Evolutionary conservation across 768 basidiomycete genomes (phyloP).

Genomic region (Amanita inopinata): DNA sequence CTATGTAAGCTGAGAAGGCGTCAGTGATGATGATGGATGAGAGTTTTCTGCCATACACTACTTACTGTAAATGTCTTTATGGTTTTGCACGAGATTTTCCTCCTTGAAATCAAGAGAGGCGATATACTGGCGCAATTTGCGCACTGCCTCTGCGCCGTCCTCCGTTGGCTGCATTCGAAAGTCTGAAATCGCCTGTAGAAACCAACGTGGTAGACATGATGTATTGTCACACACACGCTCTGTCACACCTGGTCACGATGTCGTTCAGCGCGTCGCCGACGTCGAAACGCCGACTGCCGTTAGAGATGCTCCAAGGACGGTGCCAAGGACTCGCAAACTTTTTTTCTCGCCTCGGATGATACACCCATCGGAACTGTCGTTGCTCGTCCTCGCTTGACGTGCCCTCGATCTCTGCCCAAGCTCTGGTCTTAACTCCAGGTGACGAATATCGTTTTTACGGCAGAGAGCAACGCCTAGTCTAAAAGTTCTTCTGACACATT

Average conservation of each 20-base stretch:
- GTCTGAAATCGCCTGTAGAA: not conserved
- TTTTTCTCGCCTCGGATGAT: not conserved
- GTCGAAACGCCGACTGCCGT: too few relatives aligned
- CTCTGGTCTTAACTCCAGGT: constrained; percentile 1
- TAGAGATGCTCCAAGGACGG: too few relatives aligned
- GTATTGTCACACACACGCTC: constrained; percentile 9
- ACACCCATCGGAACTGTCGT: not conserved
- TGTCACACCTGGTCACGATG: constrained; percentile 12
- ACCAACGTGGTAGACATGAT: too few relatives aligned
- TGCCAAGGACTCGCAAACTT: too few relatives aligned
- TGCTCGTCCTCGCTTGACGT: not conserved
- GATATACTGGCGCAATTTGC: constrained; percentile 3
- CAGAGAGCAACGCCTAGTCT: not conserved
- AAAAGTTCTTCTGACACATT: constrained; percentile 8
- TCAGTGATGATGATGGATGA: too few relatives aligned
- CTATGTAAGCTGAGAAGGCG: constrained; percentile 14
- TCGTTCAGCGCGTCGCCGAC: too few relatives aligned
- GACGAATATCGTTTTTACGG: not conserved
- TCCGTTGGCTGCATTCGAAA: constrained; percentile 3
- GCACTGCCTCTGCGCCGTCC: not conserved
- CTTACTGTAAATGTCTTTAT: constrained; percentile 9
- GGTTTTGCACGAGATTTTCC: not conserved
- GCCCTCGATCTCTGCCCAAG: not conserved
- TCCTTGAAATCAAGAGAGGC: constrained; percentile 1
- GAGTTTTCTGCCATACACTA: not conserved